Percentiles rank a stretch among this genome's conserved stretches.
phyloP scores from a whole-genome alignment of 345 rosid genomes.

The Pugionium cornutum region DNA sequence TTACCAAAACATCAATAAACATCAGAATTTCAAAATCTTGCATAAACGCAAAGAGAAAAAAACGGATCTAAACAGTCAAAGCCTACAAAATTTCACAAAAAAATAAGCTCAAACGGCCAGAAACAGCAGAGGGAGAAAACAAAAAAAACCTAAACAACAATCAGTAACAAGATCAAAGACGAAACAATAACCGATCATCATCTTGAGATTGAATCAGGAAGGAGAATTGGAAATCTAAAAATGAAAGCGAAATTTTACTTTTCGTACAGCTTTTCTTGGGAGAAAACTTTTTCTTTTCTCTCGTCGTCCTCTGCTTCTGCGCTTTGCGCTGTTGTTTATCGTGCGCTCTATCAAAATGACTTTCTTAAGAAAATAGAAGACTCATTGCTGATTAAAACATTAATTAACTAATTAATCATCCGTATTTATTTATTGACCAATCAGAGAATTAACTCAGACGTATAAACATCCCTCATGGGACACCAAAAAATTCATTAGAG shows the following conservation, averaged over 20 bases:
- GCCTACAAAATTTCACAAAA: constrained; percentile 1
- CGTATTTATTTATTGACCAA: too few relatives aligned
- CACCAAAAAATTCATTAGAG: too few relatives aligned
- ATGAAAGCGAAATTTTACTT: constrained; percentile 16
- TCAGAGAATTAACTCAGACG: too few relatives aligned
- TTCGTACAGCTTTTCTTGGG: constrained; percentile 6
- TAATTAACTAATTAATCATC: too few relatives aligned
- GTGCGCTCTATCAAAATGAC: constrained; percentile 35
- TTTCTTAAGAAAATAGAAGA: constrained; percentile 23
- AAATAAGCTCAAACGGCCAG: constrained; percentile 10
- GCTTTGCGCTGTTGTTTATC: constrained; percentile 37
- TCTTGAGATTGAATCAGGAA: constrained; percentile 20
- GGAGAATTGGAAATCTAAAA: constrained; percentile 19
- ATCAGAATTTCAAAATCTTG: constrained; percentile 26
- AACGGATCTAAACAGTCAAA: constrained; percentile 11
- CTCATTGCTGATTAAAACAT: constrained; percentile 2
- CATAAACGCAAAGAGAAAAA: constrained; percentile 1
- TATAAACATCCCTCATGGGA: too few relatives aligned
- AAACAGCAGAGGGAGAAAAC: background rate
- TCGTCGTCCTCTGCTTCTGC: constrained; percentile 20
- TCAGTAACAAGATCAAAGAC: constrained; percentile 30
- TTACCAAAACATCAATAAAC: constrained; percentile 8
- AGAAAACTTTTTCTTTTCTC: background rate
- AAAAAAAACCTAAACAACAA: constrained; percentile 1
- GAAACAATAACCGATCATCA: constrained; percentile 4